Percentiles rank a stretch among this genome's conserved stretches.
phyloP scores from a whole-genome alignment of 2,329 filamentous ascomycete genomes.

The Phialophora tarda region DNA sequence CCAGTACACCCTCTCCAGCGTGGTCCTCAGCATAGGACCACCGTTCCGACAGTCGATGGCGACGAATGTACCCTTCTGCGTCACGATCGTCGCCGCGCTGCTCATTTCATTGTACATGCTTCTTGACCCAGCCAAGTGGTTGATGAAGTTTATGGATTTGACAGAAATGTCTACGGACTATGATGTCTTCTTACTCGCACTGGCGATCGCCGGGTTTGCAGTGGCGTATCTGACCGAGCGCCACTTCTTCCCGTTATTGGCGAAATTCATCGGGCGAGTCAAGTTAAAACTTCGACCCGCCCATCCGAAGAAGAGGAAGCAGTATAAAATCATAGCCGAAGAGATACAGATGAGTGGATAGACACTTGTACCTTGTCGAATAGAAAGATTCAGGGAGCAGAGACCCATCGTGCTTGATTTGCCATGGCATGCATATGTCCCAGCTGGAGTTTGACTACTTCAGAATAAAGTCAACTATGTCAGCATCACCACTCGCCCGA shows the following conservation, averaged over 20 bases:
- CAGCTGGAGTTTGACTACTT: neutral
- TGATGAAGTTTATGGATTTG: constrained; percentile 80
- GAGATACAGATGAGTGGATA: constrained; percentile 52
- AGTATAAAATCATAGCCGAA: constrained; percentile 82
- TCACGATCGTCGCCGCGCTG: constrained; percentile 73
- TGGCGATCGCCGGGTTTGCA: constrained; percentile 73
- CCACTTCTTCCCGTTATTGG: constrained; percentile 70
- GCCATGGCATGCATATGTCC: neutral
- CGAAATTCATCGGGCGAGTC: constrained; percentile 67
- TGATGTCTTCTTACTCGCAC: constrained; percentile 70
- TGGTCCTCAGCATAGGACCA: constrained; percentile 87
- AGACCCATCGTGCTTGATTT: neutral
- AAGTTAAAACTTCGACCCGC: constrained; percentile 63
- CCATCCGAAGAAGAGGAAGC: constrained; percentile 76
- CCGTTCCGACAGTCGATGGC: constrained; percentile 83
- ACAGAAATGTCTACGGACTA: constrained; percentile 76
- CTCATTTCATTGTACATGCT: constrained; percentile 79
- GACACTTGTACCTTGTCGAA: constrained; percentile 40
- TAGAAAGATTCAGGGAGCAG: neutral
- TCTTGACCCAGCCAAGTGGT: constrained; percentile 70
- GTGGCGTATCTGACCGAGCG: constrained; percentile 75
- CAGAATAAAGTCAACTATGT: neutral
- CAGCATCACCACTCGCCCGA: neutral
- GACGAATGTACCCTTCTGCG: constrained; percentile 84
- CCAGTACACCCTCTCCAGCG: constrained; percentile 88